phyloP scores from a whole-genome alignment of 2,329 filamentous ascomycete genomes.

The Ophiocordyceps robertsii region DNA sequence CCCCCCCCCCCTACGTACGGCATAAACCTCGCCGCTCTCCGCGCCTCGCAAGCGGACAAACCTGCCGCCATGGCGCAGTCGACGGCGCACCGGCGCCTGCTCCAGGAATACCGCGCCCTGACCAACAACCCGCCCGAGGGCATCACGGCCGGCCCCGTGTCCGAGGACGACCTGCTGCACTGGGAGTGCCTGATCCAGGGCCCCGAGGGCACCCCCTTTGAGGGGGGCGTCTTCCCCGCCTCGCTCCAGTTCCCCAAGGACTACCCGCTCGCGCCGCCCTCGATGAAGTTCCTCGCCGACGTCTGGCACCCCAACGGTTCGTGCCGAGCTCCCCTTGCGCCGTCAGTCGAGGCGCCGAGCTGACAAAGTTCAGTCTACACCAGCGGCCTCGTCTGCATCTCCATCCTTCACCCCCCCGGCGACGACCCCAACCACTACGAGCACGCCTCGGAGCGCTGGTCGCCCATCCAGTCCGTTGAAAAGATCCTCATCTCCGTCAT shows the following conservation, averaged over 20 bases:
- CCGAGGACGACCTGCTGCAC: conserved; percentile 86
- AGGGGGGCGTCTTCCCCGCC: conserved; percentile 89
- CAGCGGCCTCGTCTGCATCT: conserved; percentile 89
- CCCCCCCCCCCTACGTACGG: too few species aligned
- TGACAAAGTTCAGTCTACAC: too few species aligned
- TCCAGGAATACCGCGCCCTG: conserved; percentile 90
- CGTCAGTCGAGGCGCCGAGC: too few species aligned
- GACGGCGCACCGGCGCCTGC: conserved; percentile 65
- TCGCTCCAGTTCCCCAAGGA: conserved; percentile 92
- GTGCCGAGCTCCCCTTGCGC: too few species aligned
- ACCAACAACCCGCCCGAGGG: conserved; percentile 94
- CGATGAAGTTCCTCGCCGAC: conserved; percentile 89
- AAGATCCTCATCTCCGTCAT: conserved; percentile 96
- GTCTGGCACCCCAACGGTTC: conserved; percentile 95
- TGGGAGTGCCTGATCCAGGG: conserved; percentile 97
- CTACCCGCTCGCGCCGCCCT: conserved; percentile 90
- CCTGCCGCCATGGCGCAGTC: conserved; percentile 36
- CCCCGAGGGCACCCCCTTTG: conserved; percentile 89
- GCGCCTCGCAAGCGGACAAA: too few species aligned
- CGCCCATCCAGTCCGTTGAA: conserved; percentile 91
- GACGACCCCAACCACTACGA: conserved; percentile 99
- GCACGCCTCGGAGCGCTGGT: conserved; percentile 90
- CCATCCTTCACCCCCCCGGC: conserved; percentile 91
- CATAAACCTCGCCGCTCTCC: too few species aligned
- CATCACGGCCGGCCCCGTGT: conserved; percentile 86